phyloP scores from a whole-genome alignment of 2,329 filamentous ascomycete species.

The Didymella sp. region DNA sequence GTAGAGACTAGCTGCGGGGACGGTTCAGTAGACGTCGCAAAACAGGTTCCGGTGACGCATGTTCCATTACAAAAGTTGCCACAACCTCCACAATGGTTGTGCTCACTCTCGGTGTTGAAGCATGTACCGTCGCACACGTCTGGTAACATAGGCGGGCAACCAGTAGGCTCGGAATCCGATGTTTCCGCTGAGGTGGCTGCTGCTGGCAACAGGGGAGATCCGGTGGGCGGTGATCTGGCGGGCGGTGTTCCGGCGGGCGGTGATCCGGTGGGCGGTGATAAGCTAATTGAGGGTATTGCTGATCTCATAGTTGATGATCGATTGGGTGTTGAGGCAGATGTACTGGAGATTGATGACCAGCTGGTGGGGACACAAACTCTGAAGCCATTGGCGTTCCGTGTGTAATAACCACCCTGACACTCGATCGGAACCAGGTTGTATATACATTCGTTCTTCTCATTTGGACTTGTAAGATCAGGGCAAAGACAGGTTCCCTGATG shows the following conservation, averaged over 20 bases:
- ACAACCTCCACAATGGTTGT: conserved; percentile 9
- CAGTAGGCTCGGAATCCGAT: background rate
- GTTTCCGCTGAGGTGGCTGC: background rate
- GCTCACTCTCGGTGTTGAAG: conserved; percentile 10
- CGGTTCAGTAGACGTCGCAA: background rate
- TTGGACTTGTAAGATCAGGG: background rate
- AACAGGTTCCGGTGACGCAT: conserved; percentile 3
- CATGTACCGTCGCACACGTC: conserved; percentile 3
- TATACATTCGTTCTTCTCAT: background rate
- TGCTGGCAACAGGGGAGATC: background rate
- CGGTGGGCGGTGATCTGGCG: background rate
- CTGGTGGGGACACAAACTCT: background rate
- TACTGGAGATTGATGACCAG: background rate
- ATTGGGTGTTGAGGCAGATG: background rate
- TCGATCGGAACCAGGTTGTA: background rate
- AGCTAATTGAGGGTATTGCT: background rate
- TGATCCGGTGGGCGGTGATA: background rate
- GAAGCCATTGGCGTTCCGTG: background rate
- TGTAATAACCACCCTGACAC: background rate
- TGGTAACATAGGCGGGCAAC: conserved; percentile 1
- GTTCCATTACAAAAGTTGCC: conserved; percentile 5
- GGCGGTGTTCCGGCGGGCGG: too few relatives aligned
- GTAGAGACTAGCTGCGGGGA: background rate
- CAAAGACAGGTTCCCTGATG: conserved; percentile 2
- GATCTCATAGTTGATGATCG: background rate